A percentile compares a stretch with the other conserved stretches of the same genome.
These are phyloP conservation scores for Plenodomus lindquistii DNA, from an alignment of 2,329 filamentous ascomycete species.

Conservation along the genomic window DNA sequence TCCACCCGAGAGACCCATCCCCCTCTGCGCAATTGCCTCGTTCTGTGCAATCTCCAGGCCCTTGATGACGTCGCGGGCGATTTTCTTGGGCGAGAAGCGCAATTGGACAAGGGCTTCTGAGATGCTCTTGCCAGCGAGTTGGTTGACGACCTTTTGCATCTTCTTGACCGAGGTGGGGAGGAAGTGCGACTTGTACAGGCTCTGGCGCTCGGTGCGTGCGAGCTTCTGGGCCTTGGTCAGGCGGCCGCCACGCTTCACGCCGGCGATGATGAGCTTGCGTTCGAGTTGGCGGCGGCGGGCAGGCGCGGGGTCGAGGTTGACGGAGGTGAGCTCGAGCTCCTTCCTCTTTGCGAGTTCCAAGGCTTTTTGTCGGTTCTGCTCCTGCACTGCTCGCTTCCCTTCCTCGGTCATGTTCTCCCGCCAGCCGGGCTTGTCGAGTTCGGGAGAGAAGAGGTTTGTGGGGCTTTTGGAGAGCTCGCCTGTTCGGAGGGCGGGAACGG, in stretches of 20 bases:
- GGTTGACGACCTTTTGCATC: slow-evolving; percentile 78
- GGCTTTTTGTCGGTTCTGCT: slow-evolving; percentile 10
- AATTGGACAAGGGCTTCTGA: slow-evolving; percentile 94
- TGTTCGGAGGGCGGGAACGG: slow-evolving; percentile 14
- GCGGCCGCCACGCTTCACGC: slow-evolving; percentile 69
- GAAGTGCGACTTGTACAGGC: slow-evolving; percentile 65
- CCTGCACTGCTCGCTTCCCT: slow-evolving; percentile 19
- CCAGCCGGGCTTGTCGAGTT: slow-evolving; percentile 32
- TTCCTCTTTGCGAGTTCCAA: slow-evolving; percentile 9
- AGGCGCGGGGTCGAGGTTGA: slow-evolving; percentile 72
- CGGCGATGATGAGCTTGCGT: slow-evolving; percentile 79
- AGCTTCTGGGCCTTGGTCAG: slow-evolving; percentile 69
- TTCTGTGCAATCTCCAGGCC: slow-evolving; percentile 83
- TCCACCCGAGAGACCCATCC: slow-evolving; percentile 72
- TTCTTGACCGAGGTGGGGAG: slow-evolving; percentile 92
- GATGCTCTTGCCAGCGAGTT: slow-evolving; percentile 91
- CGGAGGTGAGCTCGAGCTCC: slow-evolving; percentile 60
- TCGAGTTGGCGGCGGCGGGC: slow-evolving; percentile 73
- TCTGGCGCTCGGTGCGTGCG: slow-evolving; percentile 65
- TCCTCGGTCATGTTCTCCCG: slow-evolving; percentile 16
- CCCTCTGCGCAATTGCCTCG: slow-evolving; percentile 74
- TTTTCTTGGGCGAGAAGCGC: slow-evolving; percentile 93
- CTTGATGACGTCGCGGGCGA: slow-evolving; percentile 75
- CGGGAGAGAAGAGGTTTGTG: slow-evolving; percentile 29
- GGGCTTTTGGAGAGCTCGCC: slow-evolving; percentile 21